Conservation (phyloP, 257 asterid genomes). For the Dorcoceras hygrometricum region DNA sequence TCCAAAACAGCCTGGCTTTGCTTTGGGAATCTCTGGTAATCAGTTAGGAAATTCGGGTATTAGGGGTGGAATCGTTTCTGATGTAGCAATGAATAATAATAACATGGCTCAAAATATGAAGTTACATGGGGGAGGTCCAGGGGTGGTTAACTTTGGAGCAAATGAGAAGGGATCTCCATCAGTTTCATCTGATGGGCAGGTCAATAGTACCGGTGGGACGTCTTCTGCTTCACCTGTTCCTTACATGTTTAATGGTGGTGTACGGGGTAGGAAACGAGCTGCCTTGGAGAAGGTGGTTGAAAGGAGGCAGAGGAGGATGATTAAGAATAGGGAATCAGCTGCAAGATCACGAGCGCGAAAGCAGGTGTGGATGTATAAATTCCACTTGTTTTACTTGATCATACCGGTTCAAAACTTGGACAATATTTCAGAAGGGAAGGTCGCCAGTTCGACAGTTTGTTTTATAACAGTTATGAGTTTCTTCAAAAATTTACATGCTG, state of each 20-base stretch:
- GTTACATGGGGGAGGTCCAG: slow-evolving; percentile 46
- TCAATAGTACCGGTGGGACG: slow-evolving; percentile 63
- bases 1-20: slow-evolving; percentile 59
- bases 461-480: neutral
- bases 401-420: neutral
- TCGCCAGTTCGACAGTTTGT: neutral
- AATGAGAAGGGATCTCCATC: slow-evolving; percentile 59
- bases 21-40: slow-evolving; percentile 45
- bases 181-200: slow-evolving; percentile 68
- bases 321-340: slow-evolving; percentile 91
- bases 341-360: slow-evolving; percentile 95
- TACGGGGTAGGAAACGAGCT: slow-evolving; percentile 63
- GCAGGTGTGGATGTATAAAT: slow-evolving; percentile 49
- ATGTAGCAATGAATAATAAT: slow-evolving; percentile 37
- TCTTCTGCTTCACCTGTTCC: slow-evolving; percentile 79
- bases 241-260: slow-evolving; percentile 58
- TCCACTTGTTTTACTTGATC: neutral
- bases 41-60: slow-evolving; percentile 49
- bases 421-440: neutral
- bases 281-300: slow-evolving; percentile 88
- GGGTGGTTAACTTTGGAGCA: slow-evolving; percentile 58
- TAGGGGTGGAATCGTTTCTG: slow-evolving; percentile 48
- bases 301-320: slow-evolving; percentile 96
- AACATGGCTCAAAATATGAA: slow-evolving; percentile 42
- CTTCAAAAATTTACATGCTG: neutral